Base-by-base conservation (phyloP, 73 alveolate species). In the Loxodes magnus region DNA sequence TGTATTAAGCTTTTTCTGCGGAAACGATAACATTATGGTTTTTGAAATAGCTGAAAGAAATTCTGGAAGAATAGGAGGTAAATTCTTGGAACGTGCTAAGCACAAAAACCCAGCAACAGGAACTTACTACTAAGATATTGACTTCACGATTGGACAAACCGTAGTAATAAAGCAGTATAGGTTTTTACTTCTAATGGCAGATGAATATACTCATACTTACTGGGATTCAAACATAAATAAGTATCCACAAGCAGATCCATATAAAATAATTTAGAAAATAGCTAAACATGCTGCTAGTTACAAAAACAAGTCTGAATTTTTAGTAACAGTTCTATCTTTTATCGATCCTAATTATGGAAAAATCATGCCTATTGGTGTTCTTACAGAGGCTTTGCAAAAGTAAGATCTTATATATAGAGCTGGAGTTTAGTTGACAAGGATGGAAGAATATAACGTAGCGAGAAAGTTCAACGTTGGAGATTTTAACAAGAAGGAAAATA, bases 1-100 rank as follows among this genome's bases (percentile, higher is more conserved):
- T 80, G 77, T 89, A 43, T 55, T 89, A 39, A 71, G 91, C 2
- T 89, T 84, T 77, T 89, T 64, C 67, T 76, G 90, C 53, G 94
- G 98, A 46, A 96, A 89, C 71, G 96, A 89, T 59, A 81, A 93
- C 10, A 67, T 88, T 39, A 74, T 72, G 61, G 93, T 88, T 24
- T 84, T 82, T 64, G 91, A 88, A 62, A 78, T 85, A n/a, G 85
- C 94, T 26, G 96, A 79, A 26, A 72, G 74, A 51, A 83, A 83
- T 54, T 64, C 88, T 6, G 94, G 92, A 33, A 52, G 90, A 56
- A 53, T 65, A 49, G 79, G 90, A 23, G 87, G 95, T 25, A 82
- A 82, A 54, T 82, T 82, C 49, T 43, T 74, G 67, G 95, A 82
- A 35, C 53, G 74, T 29, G 64, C 71, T 58, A 76, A 74, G 67